Evolutionary conservation across 805 yeast genomes (phyloP).

Genomic region (Wickerhamiella kurtzmanii): DNA sequence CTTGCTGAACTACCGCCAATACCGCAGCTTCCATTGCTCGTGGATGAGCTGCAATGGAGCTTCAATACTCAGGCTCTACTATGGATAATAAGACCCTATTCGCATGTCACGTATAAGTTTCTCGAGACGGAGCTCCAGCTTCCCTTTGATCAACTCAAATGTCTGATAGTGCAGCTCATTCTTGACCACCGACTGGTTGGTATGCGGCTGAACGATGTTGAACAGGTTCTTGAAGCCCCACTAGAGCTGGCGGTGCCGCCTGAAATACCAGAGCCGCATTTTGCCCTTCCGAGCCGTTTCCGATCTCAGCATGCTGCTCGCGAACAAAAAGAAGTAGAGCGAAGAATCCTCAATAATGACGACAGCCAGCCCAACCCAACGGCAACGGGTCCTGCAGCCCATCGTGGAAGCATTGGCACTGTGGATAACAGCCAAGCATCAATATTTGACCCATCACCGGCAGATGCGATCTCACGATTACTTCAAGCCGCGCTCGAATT

Average conservation of each 20-base stretch:
- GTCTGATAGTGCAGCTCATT: slow-evolving; percentile 19
- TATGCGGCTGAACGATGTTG: slow-evolving; percentile 22
- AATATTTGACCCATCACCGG: neutral
- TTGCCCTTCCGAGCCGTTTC: neutral
- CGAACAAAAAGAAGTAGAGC: neutral
- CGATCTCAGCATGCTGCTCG: neutral
- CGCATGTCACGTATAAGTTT: slow-evolving; percentile 19
- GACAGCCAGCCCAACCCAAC: neutral
- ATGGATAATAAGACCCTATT: slow-evolving; percentile 23
- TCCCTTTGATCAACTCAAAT: slow-evolving; percentile 12
- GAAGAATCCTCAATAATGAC: neutral
- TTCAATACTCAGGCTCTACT: slow-evolving; percentile 22
- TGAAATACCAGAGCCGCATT: neutral
- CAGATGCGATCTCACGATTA: neutral
- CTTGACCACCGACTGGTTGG: slow-evolving; percentile 20
- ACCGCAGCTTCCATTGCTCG: slow-evolving; percentile 6
- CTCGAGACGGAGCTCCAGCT: slow-evolving; percentile 19
- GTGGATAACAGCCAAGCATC: neutral
- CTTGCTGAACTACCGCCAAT: slow-evolving; percentile 3
- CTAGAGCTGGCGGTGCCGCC: neutral
- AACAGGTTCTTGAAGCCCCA: neutral
- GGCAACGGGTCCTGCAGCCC: neutral
- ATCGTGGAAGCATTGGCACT: neutral
- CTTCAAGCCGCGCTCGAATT: neutral
- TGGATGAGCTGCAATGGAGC: slow-evolving; percentile 19